Base-by-base conservation (phyloP, 257 asterid genomes). In the Asclepias syriaca region DNA sequence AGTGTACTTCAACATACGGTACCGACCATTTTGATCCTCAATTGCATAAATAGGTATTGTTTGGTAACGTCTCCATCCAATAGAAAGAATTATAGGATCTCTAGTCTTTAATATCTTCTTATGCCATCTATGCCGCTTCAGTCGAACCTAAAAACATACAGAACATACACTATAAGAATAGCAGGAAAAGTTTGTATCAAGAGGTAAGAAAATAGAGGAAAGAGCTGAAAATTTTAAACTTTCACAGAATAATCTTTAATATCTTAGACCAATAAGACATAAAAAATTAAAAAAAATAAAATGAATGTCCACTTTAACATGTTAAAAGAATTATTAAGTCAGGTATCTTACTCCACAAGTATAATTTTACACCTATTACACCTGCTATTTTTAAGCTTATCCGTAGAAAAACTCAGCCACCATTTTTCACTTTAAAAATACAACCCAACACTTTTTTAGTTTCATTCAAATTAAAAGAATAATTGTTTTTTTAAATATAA, bases 31-130 rank as follows among this genome's bases (percentile, higher is more conserved):
- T 19, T 65, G 85, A 75, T 94, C 99, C 87, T 94, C 99, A 76
- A 88, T 91, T 73, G 96, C 94, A 85, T 89, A 94, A 75, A 91
- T 66, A 16, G 98, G 99, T 46, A 86, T 74, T 70, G 99, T 94
- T 79, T 94, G 99, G 80, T 91, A 94, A 19, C 97, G 96, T 66
- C 99, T 92, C 99, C 99, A 94, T 70, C 99, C 99, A 83, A 94
- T 83, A 54, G 99, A 94, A 81, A 94, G 91, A 81, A 91, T 91
- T 64, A 94, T 86, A 24, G 99, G 98, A 80, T 94, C 99, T 88
- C 99, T 88, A 66, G 97, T 91, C 86, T 91, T 94, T 83, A 94
- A 72, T 46, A 94, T 92, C 84, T 91, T 94, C 86, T 87, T 91
- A 84, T 91, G 99, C 99, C 99, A 94, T 76, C 99, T 85, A 77